phyloP scores from a whole-genome alignment of 352 stramenopile genomes.

The Pythium oligandrum region DNA sequence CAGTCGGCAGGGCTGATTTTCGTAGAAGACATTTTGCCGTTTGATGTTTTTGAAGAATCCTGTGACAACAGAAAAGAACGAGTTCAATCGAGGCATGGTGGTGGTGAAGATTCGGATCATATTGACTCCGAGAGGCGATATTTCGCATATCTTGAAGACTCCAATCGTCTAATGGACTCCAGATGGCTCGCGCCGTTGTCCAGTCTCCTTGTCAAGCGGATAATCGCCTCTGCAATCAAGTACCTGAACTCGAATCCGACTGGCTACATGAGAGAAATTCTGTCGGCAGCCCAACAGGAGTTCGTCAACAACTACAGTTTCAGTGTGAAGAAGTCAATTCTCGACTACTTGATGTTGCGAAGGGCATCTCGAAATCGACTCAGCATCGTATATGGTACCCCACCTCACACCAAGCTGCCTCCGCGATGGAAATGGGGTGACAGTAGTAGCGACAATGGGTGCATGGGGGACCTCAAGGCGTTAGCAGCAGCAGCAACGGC shows the following conservation, averaged over 20 bases:
- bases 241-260: slow-evolving; percentile 31
- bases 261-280: slow-evolving; percentile 33
- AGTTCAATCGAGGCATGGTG: neutral
- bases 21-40: slow-evolving; percentile 2
- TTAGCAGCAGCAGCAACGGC: slow-evolving; percentile 14
- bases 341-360: slow-evolving; percentile 68
- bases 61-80: too few species aligned
- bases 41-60: neutral
- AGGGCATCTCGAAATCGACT: slow-evolving; percentile 34
- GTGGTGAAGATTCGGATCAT: neutral
- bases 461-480: slow-evolving; percentile 42
- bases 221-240: slow-evolving; percentile 48
- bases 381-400: slow-evolving; percentile 41
- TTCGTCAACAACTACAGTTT: slow-evolving; percentile 56
- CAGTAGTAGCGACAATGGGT: slow-evolving; percentile 42
- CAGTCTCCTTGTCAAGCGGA: slow-evolving; percentile 26
- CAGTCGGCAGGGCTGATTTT: too few species aligned
- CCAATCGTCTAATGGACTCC: slow-evolving; percentile 32
- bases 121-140: slow-evolving; percentile 41
- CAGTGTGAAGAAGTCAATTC: slow-evolving; percentile 68
- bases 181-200: slow-evolving; percentile 35
- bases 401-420: slow-evolving; percentile 35
- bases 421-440: slow-evolving; percentile 66
- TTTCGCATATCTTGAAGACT: slow-evolving; percentile 44
- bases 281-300: slow-evolving; percentile 34